These are phyloP conservation scores for Apiospora rasikravindrae DNA, from an alignment of 2,329 filamentous ascomycete genomes.

Conservation along the genomic window DNA sequence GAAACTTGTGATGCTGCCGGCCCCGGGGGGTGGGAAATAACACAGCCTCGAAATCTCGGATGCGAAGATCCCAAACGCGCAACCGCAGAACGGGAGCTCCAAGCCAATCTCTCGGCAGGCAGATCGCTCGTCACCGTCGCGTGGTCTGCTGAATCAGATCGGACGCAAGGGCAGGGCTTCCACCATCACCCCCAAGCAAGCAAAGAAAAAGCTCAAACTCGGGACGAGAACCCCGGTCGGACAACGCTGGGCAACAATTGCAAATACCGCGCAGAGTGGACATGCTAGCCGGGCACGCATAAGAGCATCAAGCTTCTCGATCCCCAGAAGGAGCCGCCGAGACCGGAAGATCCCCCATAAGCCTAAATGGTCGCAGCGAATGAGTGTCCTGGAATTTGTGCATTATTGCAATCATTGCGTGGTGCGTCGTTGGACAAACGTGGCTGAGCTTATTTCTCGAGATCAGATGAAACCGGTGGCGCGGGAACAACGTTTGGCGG, in stretches of 20 bases:
- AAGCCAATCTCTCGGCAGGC: not conserved
- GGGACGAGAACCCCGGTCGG: constrained; percentile 1
- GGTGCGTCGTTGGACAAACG: not conserved
- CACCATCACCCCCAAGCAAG: not conserved
- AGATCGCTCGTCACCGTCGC: not conserved
- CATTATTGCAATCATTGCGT: not conserved
- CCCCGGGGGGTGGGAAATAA: not conserved
- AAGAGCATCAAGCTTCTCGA: not conserved
- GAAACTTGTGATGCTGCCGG: not conserved
- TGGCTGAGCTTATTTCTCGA: constrained; percentile 9
- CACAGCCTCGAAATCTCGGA: constrained; percentile 6
- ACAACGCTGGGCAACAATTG: not conserved
- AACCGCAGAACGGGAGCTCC: not conserved
- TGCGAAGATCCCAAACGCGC: constrained; percentile 10
- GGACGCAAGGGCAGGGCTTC: not conserved
- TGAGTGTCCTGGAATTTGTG: not conserved
- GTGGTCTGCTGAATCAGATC: not conserved
- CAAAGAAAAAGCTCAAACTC: not conserved
- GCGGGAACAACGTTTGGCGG: not conserved
- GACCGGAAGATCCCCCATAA: not conserved
- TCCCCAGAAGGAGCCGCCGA: not conserved
- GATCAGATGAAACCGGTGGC: constrained; percentile 14
- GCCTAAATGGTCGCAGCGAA: not conserved
- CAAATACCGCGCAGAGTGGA: constrained; percentile 2
- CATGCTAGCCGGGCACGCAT: not conserved